Evolutionary conservation across 73 alveolate species (phyloP), one percentile per base, ranked within the genome.

Genomic region (Symbiodinium natans): DNA sequence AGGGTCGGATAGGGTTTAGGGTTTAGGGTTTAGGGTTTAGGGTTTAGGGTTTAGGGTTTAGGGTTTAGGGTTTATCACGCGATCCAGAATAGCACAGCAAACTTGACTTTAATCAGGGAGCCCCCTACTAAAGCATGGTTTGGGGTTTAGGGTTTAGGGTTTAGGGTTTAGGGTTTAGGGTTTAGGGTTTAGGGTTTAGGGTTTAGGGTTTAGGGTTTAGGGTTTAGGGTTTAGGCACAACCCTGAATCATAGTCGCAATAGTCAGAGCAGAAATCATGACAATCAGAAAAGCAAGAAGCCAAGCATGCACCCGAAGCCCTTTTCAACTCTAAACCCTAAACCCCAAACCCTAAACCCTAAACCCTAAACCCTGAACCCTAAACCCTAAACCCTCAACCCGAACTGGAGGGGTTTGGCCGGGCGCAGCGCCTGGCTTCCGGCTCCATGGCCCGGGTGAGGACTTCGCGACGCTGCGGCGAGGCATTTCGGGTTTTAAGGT

Each of bases 391-490:
- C 0, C 68, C 68, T 27, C 21, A 52, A 43, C 5, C 56, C 56
- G 11, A 43, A 43, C 17, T 7, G 27, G 40, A 71, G 83, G 40
- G 0, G 41, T 23, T 29, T 75, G 85, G 46, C 41, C 85, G n/a
- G 94, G 94, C 29, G 3, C 39, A 25, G 41, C 27, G 38, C 86
- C 95, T 1, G 41, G 74, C 41, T 63, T 88, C 73, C 86, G 83
- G 80, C 68, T 88, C 63, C 95, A 88, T 40, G 86, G 41, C 74
- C 95, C 95, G 27, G 95, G 95, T 5, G 95, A 52, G 31, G 95
- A 88, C 34, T 36, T 40, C 13, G 95, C 68, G 34, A 25, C 39
- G 86, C 73, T 88, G 43, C 85, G 56, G 25, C 19, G 33, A 68
- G 82, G 82, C 82, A 17, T 10, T 10, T 8, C 23, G 63, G 63